Conservation (phyloP, 1,284 basidiomycete species). For the Ustilago hordei region DNA sequence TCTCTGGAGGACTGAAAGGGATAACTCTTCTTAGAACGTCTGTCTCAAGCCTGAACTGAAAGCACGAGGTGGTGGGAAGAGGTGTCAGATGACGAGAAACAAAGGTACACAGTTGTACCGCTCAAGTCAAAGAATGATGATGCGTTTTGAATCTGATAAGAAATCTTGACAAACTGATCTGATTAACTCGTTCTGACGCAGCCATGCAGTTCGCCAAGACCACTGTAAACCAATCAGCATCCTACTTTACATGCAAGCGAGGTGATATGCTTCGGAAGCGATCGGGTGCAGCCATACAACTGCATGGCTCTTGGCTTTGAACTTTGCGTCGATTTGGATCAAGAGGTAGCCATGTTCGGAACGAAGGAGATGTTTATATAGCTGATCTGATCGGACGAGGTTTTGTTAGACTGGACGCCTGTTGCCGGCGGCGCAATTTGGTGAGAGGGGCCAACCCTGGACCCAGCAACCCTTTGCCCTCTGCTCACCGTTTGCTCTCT, state of each 20-base stretch:
- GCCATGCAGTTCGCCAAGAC: conserved; percentile 11
- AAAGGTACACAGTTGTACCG: not conserved
- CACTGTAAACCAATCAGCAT: conserved; percentile 8
- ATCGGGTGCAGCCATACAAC: not conserved
- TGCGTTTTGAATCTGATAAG: conserved; percentile 13
- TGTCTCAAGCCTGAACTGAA: too few species aligned
- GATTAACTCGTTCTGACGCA: not conserved
- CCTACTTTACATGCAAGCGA: not conserved
- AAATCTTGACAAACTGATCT: not conserved
- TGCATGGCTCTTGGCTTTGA: not conserved
- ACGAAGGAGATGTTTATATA: too few species aligned
- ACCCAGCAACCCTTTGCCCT: conserved; percentile 28
- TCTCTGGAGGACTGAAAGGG: not conserved
- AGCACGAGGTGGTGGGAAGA: too few species aligned
- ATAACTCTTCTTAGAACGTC: too few species aligned
- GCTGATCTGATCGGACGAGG: too few species aligned
- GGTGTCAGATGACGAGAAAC: not conserved
- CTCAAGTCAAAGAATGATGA: not conserved
- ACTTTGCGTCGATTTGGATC: not conserved
- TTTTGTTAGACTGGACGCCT: not conserved
- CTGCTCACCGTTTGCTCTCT: not conserved
- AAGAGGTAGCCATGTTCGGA: not conserved
- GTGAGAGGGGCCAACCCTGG: conserved; percentile 14
- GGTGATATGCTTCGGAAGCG: conserved; percentile 1
- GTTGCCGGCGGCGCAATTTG: not conserved